These are phyloP conservation scores for Verticillium longisporum DNA, from an alignment of 2,329 filamentous ascomycete species.

Conservation along the genomic window DNA sequence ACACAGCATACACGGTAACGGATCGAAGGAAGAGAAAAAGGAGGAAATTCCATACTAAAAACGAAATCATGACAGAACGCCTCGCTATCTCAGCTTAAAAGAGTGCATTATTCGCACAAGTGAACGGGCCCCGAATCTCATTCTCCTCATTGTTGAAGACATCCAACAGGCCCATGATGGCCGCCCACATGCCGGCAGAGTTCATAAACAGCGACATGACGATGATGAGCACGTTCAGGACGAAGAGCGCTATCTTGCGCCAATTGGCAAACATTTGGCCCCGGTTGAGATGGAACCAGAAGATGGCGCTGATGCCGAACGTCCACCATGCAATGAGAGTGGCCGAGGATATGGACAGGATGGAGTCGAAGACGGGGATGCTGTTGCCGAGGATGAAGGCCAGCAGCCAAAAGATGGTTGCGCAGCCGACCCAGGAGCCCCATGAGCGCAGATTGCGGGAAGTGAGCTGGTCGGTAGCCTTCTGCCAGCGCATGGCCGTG, in stretches of 20 bases:
- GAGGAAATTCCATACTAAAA: not conserved
- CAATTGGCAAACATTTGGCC: slow-evolving; percentile 18
- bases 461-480: slow-evolving; percentile 23
- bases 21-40: too few species aligned
- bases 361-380: slow-evolving; percentile 29
- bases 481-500: slow-evolving; percentile 23
- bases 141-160: slow-evolving; percentile 19
- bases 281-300: slow-evolving; percentile 30
- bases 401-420: slow-evolving; percentile 24
- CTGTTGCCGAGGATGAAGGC: slow-evolving; percentile 27
- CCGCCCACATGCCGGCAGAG: slow-evolving; percentile 25
- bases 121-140: slow-evolving; percentile 22
- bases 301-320: slow-evolving; percentile 26
- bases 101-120: slow-evolving; percentile 25
- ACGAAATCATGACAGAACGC: not conserved
- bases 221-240: slow-evolving; percentile 22
- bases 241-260: slow-evolving; percentile 20
- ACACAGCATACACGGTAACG: too few species aligned
- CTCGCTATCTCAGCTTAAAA: slow-evolving; percentile 13
- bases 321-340: slow-evolving; percentile 29
- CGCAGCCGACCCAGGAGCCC: slow-evolving; percentile 25
- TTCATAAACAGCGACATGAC: slow-evolving; percentile 26
- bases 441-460: slow-evolving; percentile 24
- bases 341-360: slow-evolving; percentile 26
- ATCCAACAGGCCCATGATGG: slow-evolving; percentile 22